Base-by-base conservation (phyloP, 768 basidiomycete genomes). In the Solioccasus polychromus region DNA sequence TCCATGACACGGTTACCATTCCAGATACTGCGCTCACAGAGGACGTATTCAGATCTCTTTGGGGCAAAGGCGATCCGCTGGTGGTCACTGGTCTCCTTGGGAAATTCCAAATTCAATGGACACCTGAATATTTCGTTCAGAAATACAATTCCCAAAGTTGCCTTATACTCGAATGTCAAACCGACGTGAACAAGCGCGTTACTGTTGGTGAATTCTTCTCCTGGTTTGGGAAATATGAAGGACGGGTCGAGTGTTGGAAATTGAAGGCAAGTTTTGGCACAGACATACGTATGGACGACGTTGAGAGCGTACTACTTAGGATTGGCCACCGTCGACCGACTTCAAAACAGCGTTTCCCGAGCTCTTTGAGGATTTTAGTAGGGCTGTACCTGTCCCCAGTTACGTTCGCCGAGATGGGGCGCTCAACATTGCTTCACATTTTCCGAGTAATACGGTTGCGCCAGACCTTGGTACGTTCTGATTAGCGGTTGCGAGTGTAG, bases 321-420 rank as follows among this genome's bases (percentile, higher is more conserved):
- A 98, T 68, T 98, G 94, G 93, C 94, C 94, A 4, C 80, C 89
- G 0, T 83, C 85, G 8, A 76, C 80, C 3, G 92, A 95, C 52
- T 95, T 98, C 70, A 83, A 83, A 59, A 72, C 76, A 3, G 78
- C 80, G 2, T 92, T 92, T 61, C 94, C 93, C 0, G 84, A 85
- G 42, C 71, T 96, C 10, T 97, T 81, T 58, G 78, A 86, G 26
- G 94, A 96, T 60, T 96, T 95, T 61, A 81, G 77, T 51, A 67
- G 76, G 14, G 83, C 85, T 3, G 83, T 96, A 1, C 94, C 94
- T 0, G 84, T 92, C 0, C 92, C 92, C 2, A 85, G 85, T 61
- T 93, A 88, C 63, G 89, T 92, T n/a, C 75, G 92, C 40, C 80
- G 88, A 26, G 92, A 98, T 58, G 94, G 95, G 5, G 82, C 83